Evolutionary conservation across 164 flowering plant species (phyloP).

Genomic region (Nelumbo lutea): DNA sequence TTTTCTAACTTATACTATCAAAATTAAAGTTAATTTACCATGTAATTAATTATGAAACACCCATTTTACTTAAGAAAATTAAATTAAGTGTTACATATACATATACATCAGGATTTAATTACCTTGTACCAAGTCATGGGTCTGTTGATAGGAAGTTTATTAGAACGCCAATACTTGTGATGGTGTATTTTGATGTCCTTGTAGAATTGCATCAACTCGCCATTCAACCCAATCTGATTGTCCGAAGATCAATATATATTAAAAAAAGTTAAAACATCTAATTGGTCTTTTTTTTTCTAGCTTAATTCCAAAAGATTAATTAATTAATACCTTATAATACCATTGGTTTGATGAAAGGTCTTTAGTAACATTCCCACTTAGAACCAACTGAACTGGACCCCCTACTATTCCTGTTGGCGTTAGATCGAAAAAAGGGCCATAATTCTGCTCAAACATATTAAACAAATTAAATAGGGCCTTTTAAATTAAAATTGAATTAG

Average conservation of each 20-base stretch:
- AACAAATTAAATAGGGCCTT: not conserved
- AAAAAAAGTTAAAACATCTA: not conserved
- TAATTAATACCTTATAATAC: constrained; percentile 33
- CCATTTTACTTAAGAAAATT: too few relatives aligned
- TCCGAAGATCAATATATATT: not conserved
- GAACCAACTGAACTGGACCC: constrained; percentile 49
- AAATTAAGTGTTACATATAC: too few relatives aligned
- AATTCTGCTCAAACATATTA: constrained; percentile 33
- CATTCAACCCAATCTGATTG: constrained; percentile 35
- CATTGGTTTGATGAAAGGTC: constrained; percentile 45
- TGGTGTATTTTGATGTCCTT: not conserved
- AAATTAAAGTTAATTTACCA: too few relatives aligned
- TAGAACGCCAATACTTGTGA: constrained; percentile 25
- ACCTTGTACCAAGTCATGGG: constrained; percentile 78
- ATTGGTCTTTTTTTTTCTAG: not conserved
- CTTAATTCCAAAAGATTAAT: not conserved
- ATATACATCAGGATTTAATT: not conserved
- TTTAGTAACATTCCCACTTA: constrained; percentile 32
- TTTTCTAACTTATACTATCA: too few relatives aligned
- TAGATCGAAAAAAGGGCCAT: constrained; percentile 45
- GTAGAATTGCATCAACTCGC: constrained; percentile 25
- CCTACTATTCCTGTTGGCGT: constrained; percentile 31
- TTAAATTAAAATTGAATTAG: too few relatives aligned
- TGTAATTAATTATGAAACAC: too few relatives aligned
- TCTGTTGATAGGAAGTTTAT: constrained; percentile 26